A percentile compares a stretch with the other conserved stretches of the same genome.
phyloP scores from a whole-genome alignment of 2,329 filamentous ascomycete genomes.

The Neonectria faginata region DNA sequence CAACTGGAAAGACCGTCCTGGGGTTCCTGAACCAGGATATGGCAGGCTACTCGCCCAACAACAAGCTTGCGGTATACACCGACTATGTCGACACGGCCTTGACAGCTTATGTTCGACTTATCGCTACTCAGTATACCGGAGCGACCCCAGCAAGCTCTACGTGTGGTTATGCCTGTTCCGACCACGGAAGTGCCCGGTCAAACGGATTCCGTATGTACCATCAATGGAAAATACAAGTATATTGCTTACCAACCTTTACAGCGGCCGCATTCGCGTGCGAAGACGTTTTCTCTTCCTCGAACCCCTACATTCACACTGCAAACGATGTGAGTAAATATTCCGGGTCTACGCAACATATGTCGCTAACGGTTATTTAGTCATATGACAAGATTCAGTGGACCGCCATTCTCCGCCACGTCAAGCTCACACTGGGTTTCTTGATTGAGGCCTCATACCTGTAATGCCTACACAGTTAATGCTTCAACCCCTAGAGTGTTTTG shows the following conservation, averaged over 20 bases:
- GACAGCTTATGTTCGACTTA: slow-evolving; percentile 55
- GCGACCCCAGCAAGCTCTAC: slow-evolving; percentile 36
- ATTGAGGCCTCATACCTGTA: slow-evolving; percentile 2
- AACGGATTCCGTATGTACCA: slow-evolving; percentile 30
- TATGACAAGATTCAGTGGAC: slow-evolving; percentile 1
- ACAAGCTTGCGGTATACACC: slow-evolving; percentile 55
- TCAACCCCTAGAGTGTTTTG: no score
- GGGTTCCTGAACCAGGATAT: slow-evolving; percentile 64
- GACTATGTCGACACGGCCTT: slow-evolving; percentile 58
- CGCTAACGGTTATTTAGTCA: background rate
- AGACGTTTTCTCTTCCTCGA: background rate
- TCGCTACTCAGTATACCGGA: slow-evolving; percentile 55
- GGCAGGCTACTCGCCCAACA: slow-evolving; percentile 61
- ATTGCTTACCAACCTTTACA: background rate
- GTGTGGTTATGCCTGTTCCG: slow-evolving; percentile 59
- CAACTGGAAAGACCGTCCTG: slow-evolving; percentile 53
- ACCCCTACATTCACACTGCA: slow-evolving; percentile 1
- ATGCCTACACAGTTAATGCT: background rate
- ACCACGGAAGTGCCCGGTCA: slow-evolving; percentile 48
- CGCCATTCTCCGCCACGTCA: background rate
- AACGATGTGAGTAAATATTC: background rate
- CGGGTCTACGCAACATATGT: no score
- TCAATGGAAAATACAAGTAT: no score
- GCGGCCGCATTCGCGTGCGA: background rate
- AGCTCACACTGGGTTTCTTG: background rate